phyloP scores from a whole-genome alignment of 2,329 filamentous ascomycete genomes.

The Trichoderma gracile region DNA sequence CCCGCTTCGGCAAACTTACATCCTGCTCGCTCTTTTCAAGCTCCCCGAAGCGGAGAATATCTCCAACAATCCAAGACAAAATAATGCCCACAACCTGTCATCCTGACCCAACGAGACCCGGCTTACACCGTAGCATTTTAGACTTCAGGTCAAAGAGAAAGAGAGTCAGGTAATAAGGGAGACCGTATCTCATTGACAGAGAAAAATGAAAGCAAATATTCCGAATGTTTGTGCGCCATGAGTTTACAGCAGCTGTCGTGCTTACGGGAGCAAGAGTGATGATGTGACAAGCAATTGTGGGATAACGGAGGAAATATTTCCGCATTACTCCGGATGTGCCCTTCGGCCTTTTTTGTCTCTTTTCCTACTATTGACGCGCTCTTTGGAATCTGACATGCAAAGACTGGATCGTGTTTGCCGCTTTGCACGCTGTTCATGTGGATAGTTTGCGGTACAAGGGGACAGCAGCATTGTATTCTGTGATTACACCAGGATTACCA shows the following conservation, averaged over 20 bases:
- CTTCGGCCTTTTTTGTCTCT: neutral
- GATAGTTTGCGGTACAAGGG: no score
- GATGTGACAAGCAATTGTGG: neutral
- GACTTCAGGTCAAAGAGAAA: no score
- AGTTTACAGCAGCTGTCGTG: neutral
- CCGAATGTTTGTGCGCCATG: neutral
- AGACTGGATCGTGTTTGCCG: no score
- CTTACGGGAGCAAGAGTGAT: constrained; percentile 3
- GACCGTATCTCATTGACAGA: no score
- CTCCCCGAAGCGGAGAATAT: neutral
- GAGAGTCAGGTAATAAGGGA: no score
- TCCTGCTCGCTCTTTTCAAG: neutral
- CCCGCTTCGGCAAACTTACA: neutral
- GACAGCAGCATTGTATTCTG: no score
- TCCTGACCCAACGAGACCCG: no score
- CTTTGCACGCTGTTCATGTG: no score
- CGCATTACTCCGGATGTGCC: neutral
- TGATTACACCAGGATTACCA: no score
- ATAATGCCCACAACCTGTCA: no score
- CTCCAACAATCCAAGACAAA: neutral
- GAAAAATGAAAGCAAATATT: no score
- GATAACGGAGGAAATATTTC: neutral
- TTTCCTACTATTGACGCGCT: neutral
- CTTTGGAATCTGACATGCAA: neutral
- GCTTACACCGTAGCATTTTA: no score